phyloP scores from a whole-genome alignment of 768 basidiomycete genomes.

The Clavulina sp. region DNA sequence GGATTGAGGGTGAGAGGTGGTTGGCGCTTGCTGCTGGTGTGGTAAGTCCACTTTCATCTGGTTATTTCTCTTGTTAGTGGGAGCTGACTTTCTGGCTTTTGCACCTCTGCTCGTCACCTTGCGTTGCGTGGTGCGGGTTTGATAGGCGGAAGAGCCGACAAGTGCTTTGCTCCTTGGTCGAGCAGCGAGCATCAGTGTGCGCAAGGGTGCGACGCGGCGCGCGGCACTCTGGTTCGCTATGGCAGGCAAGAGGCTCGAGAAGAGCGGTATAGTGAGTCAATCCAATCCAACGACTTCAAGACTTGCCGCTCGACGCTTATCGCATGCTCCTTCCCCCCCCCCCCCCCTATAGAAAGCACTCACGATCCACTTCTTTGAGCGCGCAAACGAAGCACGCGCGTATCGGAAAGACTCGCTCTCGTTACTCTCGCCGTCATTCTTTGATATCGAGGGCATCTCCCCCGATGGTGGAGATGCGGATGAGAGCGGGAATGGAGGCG shows the following conservation, averaged over 20 bases:
- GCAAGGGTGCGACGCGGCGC: constrained; percentile 33
- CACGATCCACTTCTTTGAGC: constrained; percentile 64
- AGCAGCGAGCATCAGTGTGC: constrained; percentile 51
- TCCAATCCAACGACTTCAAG: constrained; percentile 2
- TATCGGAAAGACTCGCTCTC: constrained; percentile 31
- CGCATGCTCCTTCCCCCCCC: background rate
- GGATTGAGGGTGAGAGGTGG: constrained; percentile 68
- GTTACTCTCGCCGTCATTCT: constrained; percentile 72
- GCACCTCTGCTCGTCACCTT: background rate
- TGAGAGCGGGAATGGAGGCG: no score
- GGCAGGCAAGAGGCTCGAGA: constrained; percentile 63
- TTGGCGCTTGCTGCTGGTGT: constrained; percentile 70
- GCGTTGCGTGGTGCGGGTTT: constrained; percentile 4
- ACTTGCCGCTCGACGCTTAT: constrained; percentile 4
- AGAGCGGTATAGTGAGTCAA: constrained; percentile 58
- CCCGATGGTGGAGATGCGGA: no score
- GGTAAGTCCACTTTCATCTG: constrained; percentile 33
- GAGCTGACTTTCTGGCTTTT: constrained; percentile 4
- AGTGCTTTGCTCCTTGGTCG: constrained; percentile 66
- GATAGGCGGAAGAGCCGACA: constrained; percentile 67
- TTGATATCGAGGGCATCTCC: constrained; percentile 51
- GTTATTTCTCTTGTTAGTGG: background rate
- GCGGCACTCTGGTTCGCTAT: constrained; percentile 66
- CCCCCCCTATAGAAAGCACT: constrained; percentile 52
- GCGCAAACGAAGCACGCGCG: constrained; percentile 47